These are phyloP conservation scores for Rugonectria rugulosa DNA, from an alignment of 2,329 filamentous ascomycete species.

Conservation along the genomic window DNA sequence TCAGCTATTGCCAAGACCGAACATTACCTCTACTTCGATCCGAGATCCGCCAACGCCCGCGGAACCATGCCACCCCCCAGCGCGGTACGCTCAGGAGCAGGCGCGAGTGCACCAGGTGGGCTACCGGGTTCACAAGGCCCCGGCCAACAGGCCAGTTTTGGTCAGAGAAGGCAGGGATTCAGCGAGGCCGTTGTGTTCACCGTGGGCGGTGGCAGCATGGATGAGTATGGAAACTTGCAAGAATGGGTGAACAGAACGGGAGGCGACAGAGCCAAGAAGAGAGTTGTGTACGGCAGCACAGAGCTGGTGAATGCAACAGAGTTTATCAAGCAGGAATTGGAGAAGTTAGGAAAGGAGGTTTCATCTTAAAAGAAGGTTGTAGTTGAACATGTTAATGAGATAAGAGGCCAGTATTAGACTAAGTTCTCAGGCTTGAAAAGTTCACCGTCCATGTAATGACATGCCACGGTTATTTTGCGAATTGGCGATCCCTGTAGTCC, in stretches of 20 bases:
- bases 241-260: constrained; percentile 89
- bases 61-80: constrained; percentile 89
- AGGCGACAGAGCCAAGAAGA: constrained; percentile 71
- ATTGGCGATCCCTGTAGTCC: too few relatives aligned
- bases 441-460: too few relatives aligned
- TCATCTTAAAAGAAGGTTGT: constrained; percentile 37
- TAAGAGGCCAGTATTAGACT: too few relatives aligned
- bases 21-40: constrained; percentile 96
- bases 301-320: constrained; percentile 76
- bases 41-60: constrained; percentile 88
- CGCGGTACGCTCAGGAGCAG: constrained; percentile 56
- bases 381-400: constrained; percentile 35
- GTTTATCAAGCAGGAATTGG: constrained; percentile 70
- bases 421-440: too few relatives aligned
- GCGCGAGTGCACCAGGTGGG: constrained; percentile 54
- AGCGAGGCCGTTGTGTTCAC: constrained; percentile 93
- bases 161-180: constrained; percentile 88
- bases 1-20: constrained; percentile 96
- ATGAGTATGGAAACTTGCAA: constrained; percentile 96
- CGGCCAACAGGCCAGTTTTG: constrained; percentile 85
- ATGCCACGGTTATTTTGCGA: too few relatives aligned
- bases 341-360: constrained; percentile 67
- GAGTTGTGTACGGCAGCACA: constrained; percentile 95
- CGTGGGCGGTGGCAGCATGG: constrained; percentile 96
- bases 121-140: constrained; percentile 58